Evolutionary conservation across 148 eudicot genomes (phyloP).

Genomic region (Limonium bicolor): DNA sequence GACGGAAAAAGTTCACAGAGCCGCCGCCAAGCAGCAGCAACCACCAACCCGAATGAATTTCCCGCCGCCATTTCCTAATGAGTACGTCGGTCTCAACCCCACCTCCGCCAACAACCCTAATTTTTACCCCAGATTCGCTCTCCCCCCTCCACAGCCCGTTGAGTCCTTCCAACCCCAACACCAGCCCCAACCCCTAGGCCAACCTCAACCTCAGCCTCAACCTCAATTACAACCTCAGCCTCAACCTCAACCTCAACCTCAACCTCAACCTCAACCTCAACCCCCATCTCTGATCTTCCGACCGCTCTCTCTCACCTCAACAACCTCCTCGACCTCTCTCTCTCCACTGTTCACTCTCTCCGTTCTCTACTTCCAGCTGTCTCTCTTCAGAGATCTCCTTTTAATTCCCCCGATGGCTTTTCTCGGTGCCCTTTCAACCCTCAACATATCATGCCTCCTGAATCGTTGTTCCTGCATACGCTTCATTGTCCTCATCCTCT

Average conservation of each 20-base stretch:
- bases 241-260: slow-evolving; percentile 4
- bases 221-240: too few species aligned
- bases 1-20: too few species aligned
- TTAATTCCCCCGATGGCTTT: slow-evolving; percentile 4
- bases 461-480: slow-evolving; percentile 47
- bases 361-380: slow-evolving; percentile 15
- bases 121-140: slow-evolving; percentile 4
- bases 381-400: not conserved
- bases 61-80: slow-evolving; percentile 6
- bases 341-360: slow-evolving; percentile 24
- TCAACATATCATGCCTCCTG: slow-evolving; percentile 42
- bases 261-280: slow-evolving; percentile 1
- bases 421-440: slow-evolving; percentile 39
- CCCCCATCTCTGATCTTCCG: slow-evolving; percentile 10
- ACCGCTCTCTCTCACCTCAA: slow-evolving; percentile 20
- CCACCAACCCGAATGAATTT: too few species aligned
- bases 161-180: slow-evolving; percentile 1
- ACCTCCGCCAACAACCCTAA: slow-evolving; percentile 18
- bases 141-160: slow-evolving; percentile 13
- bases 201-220: too few species aligned
- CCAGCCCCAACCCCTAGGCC: too few species aligned
- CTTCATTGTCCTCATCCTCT: slow-evolving; percentile 42
- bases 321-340: slow-evolving; percentile 24
- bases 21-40: too few species aligned
- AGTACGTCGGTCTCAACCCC: slow-evolving; percentile 9